A percentile compares a stretch with the other conserved stretches of the same genome.
These are phyloP conservation scores for Trametes maxima DNA, from an alignment of 768 basidiomycete species.

Conservation along the genomic window DNA sequence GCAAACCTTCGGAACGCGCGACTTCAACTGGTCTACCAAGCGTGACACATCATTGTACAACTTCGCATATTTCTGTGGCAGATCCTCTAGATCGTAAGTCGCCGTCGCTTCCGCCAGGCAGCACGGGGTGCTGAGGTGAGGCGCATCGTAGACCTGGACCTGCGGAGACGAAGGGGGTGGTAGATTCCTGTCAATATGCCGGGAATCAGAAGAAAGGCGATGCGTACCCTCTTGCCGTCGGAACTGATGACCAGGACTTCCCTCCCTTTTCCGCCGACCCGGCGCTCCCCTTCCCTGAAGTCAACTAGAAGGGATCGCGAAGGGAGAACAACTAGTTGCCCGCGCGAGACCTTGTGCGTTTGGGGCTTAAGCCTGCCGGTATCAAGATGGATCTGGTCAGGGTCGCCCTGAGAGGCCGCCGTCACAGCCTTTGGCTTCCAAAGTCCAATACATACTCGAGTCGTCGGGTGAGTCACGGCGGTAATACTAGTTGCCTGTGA, in stretches of 20 bases:
- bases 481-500: slow-evolving; percentile 18
- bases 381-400: slow-evolving; percentile 27
- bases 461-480: slow-evolving; percentile 1
- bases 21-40: slow-evolving; percentile 51
- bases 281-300: slow-evolving; percentile 56
- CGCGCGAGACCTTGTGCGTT: slow-evolving; percentile 50
- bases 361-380: slow-evolving; percentile 34
- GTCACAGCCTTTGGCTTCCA: not conserved
- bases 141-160: slow-evolving; percentile 50
- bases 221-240: slow-evolving; percentile 41
- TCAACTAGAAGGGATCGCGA: slow-evolving; percentile 55
- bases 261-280: slow-evolving; percentile 46
- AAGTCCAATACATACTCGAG: not conserved
- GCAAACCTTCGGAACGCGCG: slow-evolving; percentile 54
- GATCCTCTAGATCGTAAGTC: slow-evolving; percentile 36
- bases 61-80: slow-evolving; percentile 47
- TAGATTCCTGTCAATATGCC: not conserved
- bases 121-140: slow-evolving; percentile 52
- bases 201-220: not conserved
- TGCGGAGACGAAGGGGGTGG: slow-evolving; percentile 22
- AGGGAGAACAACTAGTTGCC: slow-evolving; percentile 52
- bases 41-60: slow-evolving; percentile 49
- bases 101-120: slow-evolving; percentile 48
- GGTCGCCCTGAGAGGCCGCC: not conserved
- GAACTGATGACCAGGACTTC: slow-evolving; percentile 49